These are phyloP conservation scores for Aspergillus coremiiformis DNA, from an alignment of 495 filamentous ascomycete genomes.

Conservation along the genomic window DNA sequence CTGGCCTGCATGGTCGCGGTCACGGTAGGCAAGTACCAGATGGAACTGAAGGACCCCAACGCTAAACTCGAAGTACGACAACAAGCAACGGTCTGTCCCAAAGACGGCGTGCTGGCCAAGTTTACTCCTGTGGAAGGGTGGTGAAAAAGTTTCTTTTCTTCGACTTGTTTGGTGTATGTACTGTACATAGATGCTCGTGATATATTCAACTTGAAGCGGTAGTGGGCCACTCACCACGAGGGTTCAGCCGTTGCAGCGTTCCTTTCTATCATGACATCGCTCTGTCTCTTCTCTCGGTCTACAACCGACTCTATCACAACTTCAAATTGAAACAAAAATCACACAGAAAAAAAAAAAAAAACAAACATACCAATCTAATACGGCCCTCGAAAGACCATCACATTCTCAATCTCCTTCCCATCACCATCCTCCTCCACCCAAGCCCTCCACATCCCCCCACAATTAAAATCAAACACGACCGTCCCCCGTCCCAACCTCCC, in stretches of 20 bases:
- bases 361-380: slow-evolving; percentile 11
- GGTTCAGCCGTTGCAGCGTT: no score
- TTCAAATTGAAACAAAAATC: no score
- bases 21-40: slow-evolving; percentile 62
- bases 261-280: no score
- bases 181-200: no score
- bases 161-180: not conserved
- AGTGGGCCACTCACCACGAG: no score
- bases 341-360: not conserved
- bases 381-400: slow-evolving; percentile 56
- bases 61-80: slow-evolving; percentile 51
- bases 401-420: slow-evolving; percentile 46
- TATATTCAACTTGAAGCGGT: no score
- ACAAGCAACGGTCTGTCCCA: slow-evolving; percentile 55
- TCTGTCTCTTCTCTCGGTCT: no score
- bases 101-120: slow-evolving; percentile 54
- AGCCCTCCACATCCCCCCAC: slow-evolving; percentile 82
- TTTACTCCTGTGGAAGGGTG: slow-evolving; percentile 59
- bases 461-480: slow-evolving; percentile 75
- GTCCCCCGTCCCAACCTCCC: slow-evolving; percentile 36
- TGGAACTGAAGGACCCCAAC: slow-evolving; percentile 54
- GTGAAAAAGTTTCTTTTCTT: slow-evolving; percentile 24
- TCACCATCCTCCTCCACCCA: slow-evolving; percentile 66
- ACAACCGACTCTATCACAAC: no score
- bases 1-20: slow-evolving; percentile 74